These are phyloP conservation scores for Paragyromitra xinjiangensis DNA, from an alignment of 495 filamentous ascomycete genomes.

Conservation along the genomic window DNA sequence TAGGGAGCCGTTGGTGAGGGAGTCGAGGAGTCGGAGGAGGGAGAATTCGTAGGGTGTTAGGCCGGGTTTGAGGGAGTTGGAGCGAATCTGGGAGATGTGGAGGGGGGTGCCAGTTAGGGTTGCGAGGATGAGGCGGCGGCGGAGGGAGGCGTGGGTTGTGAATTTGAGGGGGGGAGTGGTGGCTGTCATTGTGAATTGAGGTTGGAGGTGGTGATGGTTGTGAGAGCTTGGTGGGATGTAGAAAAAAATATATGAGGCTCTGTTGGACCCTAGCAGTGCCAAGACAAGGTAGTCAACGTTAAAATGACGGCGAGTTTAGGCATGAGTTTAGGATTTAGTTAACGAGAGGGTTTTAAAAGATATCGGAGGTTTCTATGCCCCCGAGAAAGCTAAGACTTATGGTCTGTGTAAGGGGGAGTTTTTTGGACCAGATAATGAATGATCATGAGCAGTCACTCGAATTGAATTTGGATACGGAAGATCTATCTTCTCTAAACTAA, in stretches of 20 bases:
- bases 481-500: background rate
- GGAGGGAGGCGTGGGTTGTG: constrained; percentile 81
- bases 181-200: constrained; percentile 30
- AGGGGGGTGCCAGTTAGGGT: constrained; percentile 89
- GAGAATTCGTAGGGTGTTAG: constrained; percentile 92
- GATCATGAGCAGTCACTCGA: background rate
- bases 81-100: constrained; percentile 91
- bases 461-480: background rate
- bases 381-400: no score
- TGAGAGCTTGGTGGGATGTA: constrained; percentile 2
- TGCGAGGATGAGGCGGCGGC: constrained; percentile 84
- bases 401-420: no score
- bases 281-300: constrained; percentile 16
- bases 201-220: background rate
- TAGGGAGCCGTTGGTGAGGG: constrained; percentile 91
- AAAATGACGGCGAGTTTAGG: constrained; percentile 1
- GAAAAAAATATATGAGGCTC: constrained; percentile 40
- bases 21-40: constrained; percentile 91
- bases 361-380: background rate
- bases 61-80: constrained; percentile 83
- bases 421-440: background rate
- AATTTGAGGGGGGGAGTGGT: constrained; percentile 68
- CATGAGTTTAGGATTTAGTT: background rate
- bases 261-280: constrained; percentile 26
- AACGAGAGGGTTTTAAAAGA: background rate